These are phyloP conservation scores for Funneliformis caledonium DNA, from an alignment of 371 early-diverging fungal genomes.

Conservation along the genomic window DNA sequence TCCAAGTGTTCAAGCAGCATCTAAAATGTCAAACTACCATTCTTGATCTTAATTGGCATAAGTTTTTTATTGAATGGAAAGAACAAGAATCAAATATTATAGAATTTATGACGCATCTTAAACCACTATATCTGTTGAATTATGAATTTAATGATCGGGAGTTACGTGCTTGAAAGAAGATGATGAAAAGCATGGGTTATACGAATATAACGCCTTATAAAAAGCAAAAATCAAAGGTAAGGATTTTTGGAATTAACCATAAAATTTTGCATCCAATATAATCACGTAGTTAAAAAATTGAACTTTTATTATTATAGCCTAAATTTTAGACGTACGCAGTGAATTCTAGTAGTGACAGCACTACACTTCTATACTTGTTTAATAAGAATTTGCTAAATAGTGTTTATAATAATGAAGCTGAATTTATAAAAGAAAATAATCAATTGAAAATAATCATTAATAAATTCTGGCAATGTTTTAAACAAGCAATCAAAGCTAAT, in stretches of 20 bases:
- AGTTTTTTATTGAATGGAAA: constrained; percentile 4
- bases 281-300: too few relatives aligned
- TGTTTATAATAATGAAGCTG: background rate
- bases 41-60: background rate
- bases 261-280: background rate
- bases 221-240: background rate
- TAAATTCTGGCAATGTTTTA: background rate
- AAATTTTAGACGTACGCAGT: background rate
- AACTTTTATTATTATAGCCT: background rate
- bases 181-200: background rate
- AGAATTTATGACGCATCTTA: background rate
- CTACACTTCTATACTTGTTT: background rate
- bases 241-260: background rate
- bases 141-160: constrained; percentile 1
- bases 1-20: background rate
- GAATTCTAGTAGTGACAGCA: background rate
- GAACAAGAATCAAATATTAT: background rate
- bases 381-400: background rate
- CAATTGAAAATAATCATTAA: background rate
- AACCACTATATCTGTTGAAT: background rate
- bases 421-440: background rate
- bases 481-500: background rate
- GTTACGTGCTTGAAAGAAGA: background rate
- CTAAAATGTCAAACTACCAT: background rate
- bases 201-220: constrained; percentile 1